These are phyloP conservation scores for Penicillium griseofulvum DNA, from an alignment of 2,329 filamentous ascomycete genomes.

Conservation along the genomic window DNA sequence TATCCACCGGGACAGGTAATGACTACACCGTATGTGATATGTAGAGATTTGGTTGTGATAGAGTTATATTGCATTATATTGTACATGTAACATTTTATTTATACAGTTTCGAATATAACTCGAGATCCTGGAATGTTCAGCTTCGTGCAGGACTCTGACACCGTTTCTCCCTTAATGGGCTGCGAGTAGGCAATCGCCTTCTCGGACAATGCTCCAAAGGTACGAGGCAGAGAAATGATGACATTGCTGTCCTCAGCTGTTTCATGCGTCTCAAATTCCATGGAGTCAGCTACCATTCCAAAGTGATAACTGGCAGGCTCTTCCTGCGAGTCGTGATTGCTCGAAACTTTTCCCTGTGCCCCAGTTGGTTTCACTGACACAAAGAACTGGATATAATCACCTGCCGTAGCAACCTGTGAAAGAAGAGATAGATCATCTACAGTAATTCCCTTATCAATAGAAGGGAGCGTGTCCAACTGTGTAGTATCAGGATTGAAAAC, in stretches of 20 bases:
- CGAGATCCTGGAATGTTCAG: slow-evolving; percentile 36
- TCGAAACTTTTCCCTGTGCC: neutral
- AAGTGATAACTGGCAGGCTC: slow-evolving; percentile 29
- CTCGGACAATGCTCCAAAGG: slow-evolving; percentile 42
- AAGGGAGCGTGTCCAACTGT: slow-evolving; percentile 16
- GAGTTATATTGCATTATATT: neutral
- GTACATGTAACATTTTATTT: neutral
- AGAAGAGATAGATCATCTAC: slow-evolving; percentile 37
- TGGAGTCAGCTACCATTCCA: slow-evolving; percentile 32
- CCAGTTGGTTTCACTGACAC: slow-evolving; percentile 30
- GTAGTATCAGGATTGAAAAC: slow-evolving; percentile 22
- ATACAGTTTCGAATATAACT: slow-evolving; percentile 19
- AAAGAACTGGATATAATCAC: slow-evolving; percentile 44
- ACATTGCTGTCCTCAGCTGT: neutral
- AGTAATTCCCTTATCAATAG: slow-evolving; percentile 20
- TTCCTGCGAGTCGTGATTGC: neutral
- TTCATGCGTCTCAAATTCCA: slow-evolving; percentile 7
- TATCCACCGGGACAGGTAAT: neutral
- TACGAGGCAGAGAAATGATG: slow-evolving; percentile 28
- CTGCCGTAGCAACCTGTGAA: slow-evolving; percentile 38
- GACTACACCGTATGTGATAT: slow-evolving; percentile 1
- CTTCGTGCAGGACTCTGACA: slow-evolving; percentile 30
- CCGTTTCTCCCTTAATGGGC: slow-evolving; percentile 11
- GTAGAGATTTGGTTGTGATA: neutral
- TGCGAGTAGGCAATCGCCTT: slow-evolving; percentile 37